Conservation (phyloP, 2,329 filamentous ascomycete species). For the Cercospora zeina region DNA sequence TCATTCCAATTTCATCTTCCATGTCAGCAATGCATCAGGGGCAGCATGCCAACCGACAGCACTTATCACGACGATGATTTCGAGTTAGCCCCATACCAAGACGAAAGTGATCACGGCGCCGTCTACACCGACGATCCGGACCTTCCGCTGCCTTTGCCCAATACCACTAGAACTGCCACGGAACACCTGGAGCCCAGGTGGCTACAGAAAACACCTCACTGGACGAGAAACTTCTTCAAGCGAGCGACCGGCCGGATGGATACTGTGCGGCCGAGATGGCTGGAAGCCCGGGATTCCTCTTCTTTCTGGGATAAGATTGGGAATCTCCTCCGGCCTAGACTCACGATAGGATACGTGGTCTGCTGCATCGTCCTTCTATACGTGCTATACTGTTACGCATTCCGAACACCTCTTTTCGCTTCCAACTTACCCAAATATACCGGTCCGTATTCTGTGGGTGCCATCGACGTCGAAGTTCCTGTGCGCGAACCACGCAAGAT, state of each 20-base stretch:
- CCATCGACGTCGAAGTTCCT: slow-evolving; percentile 44
- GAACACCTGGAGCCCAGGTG: slow-evolving; percentile 17
- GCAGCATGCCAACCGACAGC: slow-evolving; percentile 11
- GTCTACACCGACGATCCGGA: slow-evolving; percentile 24
- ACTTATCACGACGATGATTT: slow-evolving; percentile 24
- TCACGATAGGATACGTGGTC: slow-evolving; percentile 22
- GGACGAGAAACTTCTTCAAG: slow-evolving; percentile 20
- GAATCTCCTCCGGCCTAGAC: slow-evolving; percentile 15
- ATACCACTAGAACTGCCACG: neutral
- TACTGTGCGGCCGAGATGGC: slow-evolving; percentile 23
- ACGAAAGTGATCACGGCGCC: slow-evolving; percentile 10
- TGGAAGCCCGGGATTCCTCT: slow-evolving; percentile 14
- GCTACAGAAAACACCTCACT: slow-evolving; percentile 20
- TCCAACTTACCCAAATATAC: slow-evolving; percentile 45
- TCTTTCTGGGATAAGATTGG: slow-evolving; percentile 12
- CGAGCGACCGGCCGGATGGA: slow-evolving; percentile 24
- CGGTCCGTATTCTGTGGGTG: slow-evolving; percentile 45
- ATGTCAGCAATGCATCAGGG: neutral
- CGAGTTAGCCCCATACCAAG: slow-evolving; percentile 23
- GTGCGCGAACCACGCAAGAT: slow-evolving; percentile 38
- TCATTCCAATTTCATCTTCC: neutral
- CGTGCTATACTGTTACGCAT: slow-evolving; percentile 43
- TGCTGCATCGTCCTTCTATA: slow-evolving; percentile 28
- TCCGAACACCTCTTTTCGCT: slow-evolving; percentile 44
- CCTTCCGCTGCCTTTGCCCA: slow-evolving; percentile 17